Base-by-base conservation (phyloP, 352 stramenopile genomes). In the Thalassiosira exigua region DNA sequence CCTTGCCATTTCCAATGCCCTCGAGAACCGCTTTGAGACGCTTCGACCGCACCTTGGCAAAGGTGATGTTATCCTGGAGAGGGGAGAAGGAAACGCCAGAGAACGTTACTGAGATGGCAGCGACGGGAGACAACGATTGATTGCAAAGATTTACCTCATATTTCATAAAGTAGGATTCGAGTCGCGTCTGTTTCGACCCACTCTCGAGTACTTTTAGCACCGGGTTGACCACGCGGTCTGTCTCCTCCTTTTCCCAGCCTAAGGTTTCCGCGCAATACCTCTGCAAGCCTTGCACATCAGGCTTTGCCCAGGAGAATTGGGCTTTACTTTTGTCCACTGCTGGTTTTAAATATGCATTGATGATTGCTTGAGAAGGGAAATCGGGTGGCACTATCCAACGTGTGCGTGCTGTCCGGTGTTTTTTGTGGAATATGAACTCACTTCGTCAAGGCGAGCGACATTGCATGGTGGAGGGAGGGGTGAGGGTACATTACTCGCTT, bases 41-140 rank as follows among this genome's bases (percentile, higher is more conserved):
- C 53, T 91, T 92, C 7, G 85, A 92, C 44, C 68, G 67, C 2
- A 93, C 90, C 78, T 97, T 93, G 0, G 96, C 96, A 75, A 98
- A 98, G 69, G 96, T 96, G 2, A 98, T 94, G 69, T 97, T 93
- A 81, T 98, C 96, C n/a, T n/a, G n/a, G n/a, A n/a, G n/a, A n/a
- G n/a, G n/a, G n/a, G n/a, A n/a, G n/a, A n/a, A n/a, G n/a, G n/a
- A n/a, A n/a, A n/a, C n/a, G n/a, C n/a, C n/a, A n/a, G n/a, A n/a
- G n/a, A n/a, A n/a, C n/a, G n/a, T n/a, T n/a, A n/a, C n/a, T n/a
- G n/a, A n/a, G n/a, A n/a, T n/a, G n/a, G n/a, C n/a, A n/a, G n/a
- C n/a, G n/a, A n/a, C n/a, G n/a, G n/a, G n/a, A n/a, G n/a, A n/a
- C n/a, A n/a, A n/a, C n/a, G n/a, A n/a, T n/a, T n/a, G n/a, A n/a